Evolutionary conservation across 495 filamentous ascomycete species (phyloP).

Genomic region (Cudoniella acicularis): DNA sequence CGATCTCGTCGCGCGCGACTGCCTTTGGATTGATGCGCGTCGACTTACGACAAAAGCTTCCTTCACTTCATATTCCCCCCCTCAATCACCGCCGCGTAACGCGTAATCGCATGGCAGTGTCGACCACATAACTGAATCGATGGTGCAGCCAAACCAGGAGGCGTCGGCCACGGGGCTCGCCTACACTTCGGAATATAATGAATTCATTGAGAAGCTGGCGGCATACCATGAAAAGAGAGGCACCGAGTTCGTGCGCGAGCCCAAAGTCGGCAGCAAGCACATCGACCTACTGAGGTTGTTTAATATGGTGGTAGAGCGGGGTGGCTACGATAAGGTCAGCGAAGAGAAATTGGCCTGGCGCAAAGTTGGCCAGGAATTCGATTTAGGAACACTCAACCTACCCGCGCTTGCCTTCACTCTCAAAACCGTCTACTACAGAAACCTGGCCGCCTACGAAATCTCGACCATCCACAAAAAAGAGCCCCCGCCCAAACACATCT

Average conservation of each 20-base stretch:
- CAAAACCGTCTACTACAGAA: conserved; percentile 80
- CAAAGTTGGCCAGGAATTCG: conserved; percentile 62
- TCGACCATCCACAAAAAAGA: conserved; percentile 63
- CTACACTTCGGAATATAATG: conserved; percentile 51
- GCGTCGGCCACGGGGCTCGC: background rate
- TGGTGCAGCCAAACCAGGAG: conserved; percentile 19
- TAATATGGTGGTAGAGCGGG: conserved; percentile 62
- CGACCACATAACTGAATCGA: conserved; percentile 2
- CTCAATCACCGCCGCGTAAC: no score
- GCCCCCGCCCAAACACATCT: conserved; percentile 76
- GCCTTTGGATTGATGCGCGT: background rate
- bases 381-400: conserved; percentile 56
- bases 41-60: no score
- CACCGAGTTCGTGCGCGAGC: conserved; percentile 67
- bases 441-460: conserved; percentile 81
- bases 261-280: conserved; percentile 64
- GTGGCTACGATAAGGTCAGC: conserved; percentile 78
- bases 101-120: conserved; percentile 17
- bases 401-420: conserved; percentile 71
- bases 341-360: conserved; percentile 78
- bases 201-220: conserved; percentile 63
- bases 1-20: background rate
- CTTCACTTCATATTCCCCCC: no score
- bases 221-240: conserved; percentile 69
- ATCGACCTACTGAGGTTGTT: conserved; percentile 71